Base-by-base conservation (phyloP, 163 green algal genomes). In the Volvox carteri region DNA sequence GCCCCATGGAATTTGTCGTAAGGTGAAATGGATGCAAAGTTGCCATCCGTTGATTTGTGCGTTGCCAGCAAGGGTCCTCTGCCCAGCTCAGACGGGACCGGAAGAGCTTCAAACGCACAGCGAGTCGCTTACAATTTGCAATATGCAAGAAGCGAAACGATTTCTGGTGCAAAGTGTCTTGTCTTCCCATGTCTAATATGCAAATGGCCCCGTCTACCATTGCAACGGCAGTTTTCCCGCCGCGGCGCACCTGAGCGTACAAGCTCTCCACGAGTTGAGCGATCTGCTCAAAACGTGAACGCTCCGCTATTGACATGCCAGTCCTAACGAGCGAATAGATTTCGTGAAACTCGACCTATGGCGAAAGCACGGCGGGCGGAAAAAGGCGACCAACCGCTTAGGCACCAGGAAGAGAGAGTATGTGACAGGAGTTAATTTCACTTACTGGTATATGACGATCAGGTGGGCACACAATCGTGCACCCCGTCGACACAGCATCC, bases 371-470 rank as follows among this genome's bases (percentile, higher is more conserved):
- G 75, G 75, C 75, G 75, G 75, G 75, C 75, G 75, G 75, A 70
- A 4, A 33, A 39, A 58, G 39, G 8, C 23, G 3, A 81, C 41
- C 70, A 54, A 78, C 5, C 39, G 16, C 39, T 56, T 58, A 4
- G 39, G 19, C 70, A 35, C 37, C 41, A 28, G 46, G 4, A 46
- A 46, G 4, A 48, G 65, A 58, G 25, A 39, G 14, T 58, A 37
- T 58, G 39, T 37, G 70, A 58, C n/a, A n/a, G n/a, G n/a, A 19
- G 70, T 35, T 30, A 37, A 30, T 19, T 65, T 7, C 33, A 30
- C 65, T 42, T 87, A 87, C 81, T 35, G 78, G 70, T 33, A 91
- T 91, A 83, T 91, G 87, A 2, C 70, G 54, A 60, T 91, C 87
- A 4, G 86, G 76, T 11, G 86, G 86, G 62, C 86, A 90, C 25